Base-by-base conservation (phyloP, 495 filamentous ascomycete species). In the Neurospora pannonica region DNA sequence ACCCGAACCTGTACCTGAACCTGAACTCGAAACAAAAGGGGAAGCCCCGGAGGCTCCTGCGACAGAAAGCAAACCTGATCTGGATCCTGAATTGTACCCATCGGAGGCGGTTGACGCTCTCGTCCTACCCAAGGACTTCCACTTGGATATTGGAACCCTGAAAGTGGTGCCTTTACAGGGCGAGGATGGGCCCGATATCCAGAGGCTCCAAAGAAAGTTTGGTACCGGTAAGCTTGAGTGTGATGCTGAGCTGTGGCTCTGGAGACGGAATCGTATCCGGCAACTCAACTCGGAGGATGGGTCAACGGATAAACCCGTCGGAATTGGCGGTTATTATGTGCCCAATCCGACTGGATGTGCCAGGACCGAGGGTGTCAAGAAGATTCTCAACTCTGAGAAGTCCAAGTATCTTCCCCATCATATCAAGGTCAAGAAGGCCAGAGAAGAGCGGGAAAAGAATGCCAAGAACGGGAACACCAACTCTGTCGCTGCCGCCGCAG, bases 381-480 rank as follows among this genome's bases (percentile, higher is more conserved):
- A 94, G 84, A 98, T 99, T 54, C 87, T 96, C 62, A 94, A 99
- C 78, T 91, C 93, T 0, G 97, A 98, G 80, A 99, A 99, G 83
- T 97, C 94, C 38, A 97, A 97, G 81, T 99, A 99, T 77, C 89
- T 99, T 3, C 96, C 97, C 9, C 96, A 99, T 86, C 94, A 97
- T 71, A 93, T 99, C 82, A 95, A 94, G 76, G 94, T 99, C 70
- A 92, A 97, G 78, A 93, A 91, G 78, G 93, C 92, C 21, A 89
- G 94, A 34, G 94, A 97, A 81, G 94, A 95, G 80, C 92, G 93
- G 15, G 91, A 97, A 82, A 93, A 92, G 7, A 88, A 88, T 71
- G 93, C 90, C 7, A 91, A 89, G 77, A 90, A 91, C 60, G 88
- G 89, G 60, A 89, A 91, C 60, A 88, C 90, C 75, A 82, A 88